Conservation (phyloP, 2,329 filamentous ascomycete species). For the Venturia effusa region DNA sequence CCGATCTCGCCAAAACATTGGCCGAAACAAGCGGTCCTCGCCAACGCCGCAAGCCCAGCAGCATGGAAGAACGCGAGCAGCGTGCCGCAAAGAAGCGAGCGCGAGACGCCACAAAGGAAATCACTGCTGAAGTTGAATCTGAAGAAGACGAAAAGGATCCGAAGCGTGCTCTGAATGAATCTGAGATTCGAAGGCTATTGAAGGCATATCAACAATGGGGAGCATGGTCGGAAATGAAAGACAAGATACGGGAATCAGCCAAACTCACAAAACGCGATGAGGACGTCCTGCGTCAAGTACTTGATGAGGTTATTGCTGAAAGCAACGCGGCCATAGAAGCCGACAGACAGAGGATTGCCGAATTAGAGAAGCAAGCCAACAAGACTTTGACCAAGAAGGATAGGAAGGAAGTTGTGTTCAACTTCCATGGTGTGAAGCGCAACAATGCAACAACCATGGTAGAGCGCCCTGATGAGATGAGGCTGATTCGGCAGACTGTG, state of each 20-base stretch:
- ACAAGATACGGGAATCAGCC: slow-evolving; percentile 81
- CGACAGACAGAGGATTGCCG: slow-evolving; percentile 52
- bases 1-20: slow-evolving; percentile 38
- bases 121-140: slow-evolving; percentile 45
- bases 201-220: slow-evolving; percentile 86
- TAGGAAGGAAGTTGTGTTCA: slow-evolving; percentile 91
- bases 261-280: slow-evolving; percentile 73
- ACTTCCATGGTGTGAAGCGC: slow-evolving; percentile 86
- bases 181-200: slow-evolving; percentile 86
- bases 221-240: slow-evolving; percentile 66
- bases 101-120: slow-evolving; percentile 51
- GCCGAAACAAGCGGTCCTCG: slow-evolving; percentile 73
- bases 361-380: slow-evolving; percentile 58
- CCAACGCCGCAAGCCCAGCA: slow-evolving; percentile 49
- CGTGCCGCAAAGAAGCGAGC: slow-evolving; percentile 60
- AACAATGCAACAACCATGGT: slow-evolving; percentile 93
- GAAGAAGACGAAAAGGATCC: slow-evolving; percentile 55
- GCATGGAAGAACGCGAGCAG: slow-evolving; percentile 51
- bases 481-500: slow-evolving; percentile 67
- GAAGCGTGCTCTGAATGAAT: slow-evolving; percentile 78
- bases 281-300: slow-evolving; percentile 63
- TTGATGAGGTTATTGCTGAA: slow-evolving; percentile 68
- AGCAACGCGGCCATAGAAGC: slow-evolving; percentile 54
- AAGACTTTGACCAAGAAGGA: slow-evolving; percentile 92
- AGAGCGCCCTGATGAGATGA: slow-evolving; percentile 81